Evolutionary conservation across 352 stramenopile genomes (phyloP).

Genomic region (Phytophthora citricola): DNA sequence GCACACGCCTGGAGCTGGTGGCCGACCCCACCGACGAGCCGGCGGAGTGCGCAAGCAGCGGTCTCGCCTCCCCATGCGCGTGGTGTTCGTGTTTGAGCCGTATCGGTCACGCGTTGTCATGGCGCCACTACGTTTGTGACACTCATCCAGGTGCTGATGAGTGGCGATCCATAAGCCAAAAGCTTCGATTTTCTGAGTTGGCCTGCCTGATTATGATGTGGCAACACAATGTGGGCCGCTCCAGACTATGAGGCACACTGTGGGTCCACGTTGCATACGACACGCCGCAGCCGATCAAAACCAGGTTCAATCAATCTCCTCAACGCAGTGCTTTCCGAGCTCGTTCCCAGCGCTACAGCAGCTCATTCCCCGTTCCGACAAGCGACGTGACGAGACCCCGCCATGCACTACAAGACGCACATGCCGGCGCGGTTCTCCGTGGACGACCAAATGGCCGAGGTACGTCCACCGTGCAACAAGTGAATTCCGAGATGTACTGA

Average conservation of each 20-base stretch:
- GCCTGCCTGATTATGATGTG: slow-evolving; percentile 5
- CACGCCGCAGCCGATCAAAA: slow-evolving; percentile 23
- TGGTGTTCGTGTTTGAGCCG: not conserved
- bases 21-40: slow-evolving; percentile 32
- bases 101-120: slow-evolving; percentile 10
- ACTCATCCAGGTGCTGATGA: slow-evolving; percentile 14
- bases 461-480: slow-evolving; percentile 22
- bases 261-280: slow-evolving; percentile 22
- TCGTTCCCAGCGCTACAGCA: slow-evolving; percentile 11
- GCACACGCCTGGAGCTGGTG: slow-evolving; percentile 36
- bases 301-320: slow-evolving; percentile 21
- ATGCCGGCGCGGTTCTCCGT: slow-evolving; percentile 85
- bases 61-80: slow-evolving; percentile 23
- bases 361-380: slow-evolving; percentile 12
- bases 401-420: slow-evolving; percentile 90
- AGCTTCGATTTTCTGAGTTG: slow-evolving; percentile 33
- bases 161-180: slow-evolving; percentile 3
- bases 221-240: not conserved
- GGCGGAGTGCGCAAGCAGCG: slow-evolving; percentile 37
- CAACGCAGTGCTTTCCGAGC: slow-evolving; percentile 4
- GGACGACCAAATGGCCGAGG: slow-evolving; percentile 90
- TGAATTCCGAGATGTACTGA: slow-evolving; percentile 2
- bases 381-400: slow-evolving; percentile 12
- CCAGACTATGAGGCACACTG: slow-evolving; percentile 1
- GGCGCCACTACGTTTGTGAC: slow-evolving; percentile 8